These are phyloP conservation scores for Talaromyces verruculosus DNA, from an alignment of 2,329 filamentous ascomycete genomes.

Conservation along the genomic window DNA sequence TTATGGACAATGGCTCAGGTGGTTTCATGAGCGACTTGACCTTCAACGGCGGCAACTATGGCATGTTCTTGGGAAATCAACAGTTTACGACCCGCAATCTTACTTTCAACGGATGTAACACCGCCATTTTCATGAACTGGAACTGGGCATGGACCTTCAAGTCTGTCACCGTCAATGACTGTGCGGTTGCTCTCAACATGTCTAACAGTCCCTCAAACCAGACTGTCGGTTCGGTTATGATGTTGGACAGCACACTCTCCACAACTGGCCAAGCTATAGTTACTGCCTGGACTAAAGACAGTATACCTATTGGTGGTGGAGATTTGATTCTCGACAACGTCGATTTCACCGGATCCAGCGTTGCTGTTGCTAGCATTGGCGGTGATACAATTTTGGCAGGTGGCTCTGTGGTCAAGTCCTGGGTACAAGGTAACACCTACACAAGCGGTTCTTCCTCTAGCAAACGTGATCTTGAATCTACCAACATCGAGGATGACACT, in stretches of 20 bases:
- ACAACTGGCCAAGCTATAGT: constrained; percentile 75
- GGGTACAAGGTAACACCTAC: constrained; percentile 78
- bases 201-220: constrained; percentile 63
- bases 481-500: constrained; percentile 12
- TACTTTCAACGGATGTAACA: constrained; percentile 77
- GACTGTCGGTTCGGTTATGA: constrained; percentile 79
- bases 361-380: constrained; percentile 62
- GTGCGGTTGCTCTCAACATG: constrained; percentile 77
- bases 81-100: constrained; percentile 84
- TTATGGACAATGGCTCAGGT: constrained; percentile 82
- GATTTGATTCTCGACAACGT: constrained; percentile 87
- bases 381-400: constrained; percentile 66
- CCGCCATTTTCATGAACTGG: constrained; percentile 87
- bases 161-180: constrained; percentile 70
- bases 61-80: constrained; percentile 79
- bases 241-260: constrained; percentile 76
- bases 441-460: constrained; percentile 31
- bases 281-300: constrained; percentile 67
- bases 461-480: constrained; percentile 16
- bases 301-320: constrained; percentile 69
- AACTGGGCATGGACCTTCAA: constrained; percentile 87
- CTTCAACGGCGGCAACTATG: constrained; percentile 78
- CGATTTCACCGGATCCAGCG: constrained; percentile 70
- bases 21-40: constrained; percentile 80
- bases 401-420: constrained; percentile 67